Evolutionary conservation across 441 rosid genomes (phyloP).

Genomic region (Arabidopsis lyrata): DNA sequence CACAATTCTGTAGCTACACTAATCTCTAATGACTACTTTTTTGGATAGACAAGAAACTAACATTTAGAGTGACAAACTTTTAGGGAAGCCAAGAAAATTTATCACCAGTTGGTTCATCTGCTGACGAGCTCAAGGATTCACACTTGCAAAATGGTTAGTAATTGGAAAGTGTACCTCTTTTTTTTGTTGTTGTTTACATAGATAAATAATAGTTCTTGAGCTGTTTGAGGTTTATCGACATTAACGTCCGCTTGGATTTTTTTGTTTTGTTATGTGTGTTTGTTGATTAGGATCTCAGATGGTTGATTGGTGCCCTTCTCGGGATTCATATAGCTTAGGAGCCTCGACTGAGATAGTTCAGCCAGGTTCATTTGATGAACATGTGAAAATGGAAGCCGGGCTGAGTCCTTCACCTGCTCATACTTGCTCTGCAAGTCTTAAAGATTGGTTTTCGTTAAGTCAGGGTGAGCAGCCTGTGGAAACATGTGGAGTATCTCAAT

Average conservation of each 20-base stretch:
- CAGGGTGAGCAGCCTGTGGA: conserved; percentile 46
- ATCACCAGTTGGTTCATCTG: conserved; percentile 48
- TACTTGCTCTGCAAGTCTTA: conserved; percentile 56
- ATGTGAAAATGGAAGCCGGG: conserved; percentile 44
- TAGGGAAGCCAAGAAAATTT: conserved; percentile 60
- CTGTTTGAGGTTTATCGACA: background rate
- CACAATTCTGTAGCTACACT: background rate
- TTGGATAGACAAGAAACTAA: background rate
- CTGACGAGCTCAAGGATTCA: conserved; percentile 42
- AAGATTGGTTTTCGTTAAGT: conserved; percentile 48
- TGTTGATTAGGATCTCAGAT: conserved; percentile 52
- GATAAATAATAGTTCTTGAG: conserved; percentile 3
- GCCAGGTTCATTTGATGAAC: conserved; percentile 45
- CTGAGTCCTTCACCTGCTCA: conserved; percentile 47
- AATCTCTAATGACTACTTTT: background rate
- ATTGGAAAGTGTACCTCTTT: background rate
- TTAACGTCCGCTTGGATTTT: conserved; percentile 4
- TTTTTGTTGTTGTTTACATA: conserved; percentile 3
- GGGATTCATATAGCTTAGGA: conserved; percentile 43
- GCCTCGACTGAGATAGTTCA: conserved; percentile 43
- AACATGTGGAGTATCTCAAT: conserved; percentile 50
- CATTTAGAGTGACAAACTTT: conserved; percentile 36
- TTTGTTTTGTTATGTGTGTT: conserved; percentile 33
- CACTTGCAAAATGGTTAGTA: conserved; percentile 59
- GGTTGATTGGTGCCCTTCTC: conserved; percentile 35